phyloP scores from a whole-genome alignment of 768 basidiomycete genomes.

The Leccinum variicolor region DNA sequence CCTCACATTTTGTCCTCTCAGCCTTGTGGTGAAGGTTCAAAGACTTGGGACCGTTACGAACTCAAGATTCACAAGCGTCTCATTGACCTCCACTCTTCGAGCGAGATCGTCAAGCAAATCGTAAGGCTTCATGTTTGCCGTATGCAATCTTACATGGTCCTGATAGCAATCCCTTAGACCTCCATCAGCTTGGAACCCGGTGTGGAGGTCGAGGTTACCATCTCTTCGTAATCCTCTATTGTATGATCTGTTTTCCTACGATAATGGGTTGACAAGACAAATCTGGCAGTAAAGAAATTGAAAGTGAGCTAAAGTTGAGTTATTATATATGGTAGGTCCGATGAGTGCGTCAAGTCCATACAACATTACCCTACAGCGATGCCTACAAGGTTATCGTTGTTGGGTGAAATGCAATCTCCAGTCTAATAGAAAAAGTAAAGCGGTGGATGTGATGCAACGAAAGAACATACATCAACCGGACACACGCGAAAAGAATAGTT shows the following conservation, averaged over 20 bases:
- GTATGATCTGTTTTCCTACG: slow-evolving; percentile 1
- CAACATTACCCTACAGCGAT: slow-evolving; percentile 16
- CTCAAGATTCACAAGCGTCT: slow-evolving; percentile 99
- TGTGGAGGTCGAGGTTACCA: slow-evolving; percentile 98
- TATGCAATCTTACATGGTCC: neutral
- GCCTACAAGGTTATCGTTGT: slow-evolving; percentile 17
- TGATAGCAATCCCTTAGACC: slow-evolving; percentile 52
- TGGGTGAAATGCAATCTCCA: slow-evolving; percentile 2
- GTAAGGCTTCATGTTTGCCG: slow-evolving; percentile 48
- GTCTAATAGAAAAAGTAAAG: slow-evolving; percentile 1
- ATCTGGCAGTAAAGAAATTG: neutral
- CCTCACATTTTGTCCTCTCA: slow-evolving; percentile 28
- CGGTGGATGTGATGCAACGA: slow-evolving; percentile 4
- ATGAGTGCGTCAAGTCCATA: slow-evolving; percentile 12
- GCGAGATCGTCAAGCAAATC: slow-evolving; percentile 99
- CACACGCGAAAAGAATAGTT: slow-evolving; percentile 9
- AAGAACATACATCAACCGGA: slow-evolving; percentile 7
- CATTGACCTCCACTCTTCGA: slow-evolving; percentile 97
- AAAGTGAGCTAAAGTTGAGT: neutral
- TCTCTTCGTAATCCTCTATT: slow-evolving; percentile 56
- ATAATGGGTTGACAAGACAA: neutral
- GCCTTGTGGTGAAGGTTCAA: slow-evolving; percentile 99
- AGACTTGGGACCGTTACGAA: slow-evolving; percentile 99
- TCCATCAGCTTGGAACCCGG: slow-evolving; percentile 98
- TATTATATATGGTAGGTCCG: slow-evolving; percentile 7